These are phyloP conservation scores for Potentilla sterilis DNA, from an alignment of 306 rosid genomes.

Conservation along the genomic window DNA sequence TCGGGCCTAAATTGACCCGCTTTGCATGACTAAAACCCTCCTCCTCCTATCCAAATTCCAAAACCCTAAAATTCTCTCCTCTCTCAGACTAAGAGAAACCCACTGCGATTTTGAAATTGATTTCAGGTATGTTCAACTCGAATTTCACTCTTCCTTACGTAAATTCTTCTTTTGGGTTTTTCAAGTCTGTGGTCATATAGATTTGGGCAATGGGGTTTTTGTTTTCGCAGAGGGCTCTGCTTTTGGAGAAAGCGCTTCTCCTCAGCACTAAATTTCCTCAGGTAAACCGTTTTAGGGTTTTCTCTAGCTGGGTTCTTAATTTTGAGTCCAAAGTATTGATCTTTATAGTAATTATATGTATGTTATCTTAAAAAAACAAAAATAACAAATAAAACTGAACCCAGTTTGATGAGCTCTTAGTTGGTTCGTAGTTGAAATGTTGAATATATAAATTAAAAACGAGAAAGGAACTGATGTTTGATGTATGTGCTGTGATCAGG, in stretches of 20 bases:
- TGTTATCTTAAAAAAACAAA: not conserved
- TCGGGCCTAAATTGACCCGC: not conserved
- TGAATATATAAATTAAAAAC: not conserved
- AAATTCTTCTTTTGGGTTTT: not conserved
- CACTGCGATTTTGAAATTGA: not conserved
- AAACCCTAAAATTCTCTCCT: not conserved
- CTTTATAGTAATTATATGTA: not conserved
- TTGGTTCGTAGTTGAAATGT: not conserved
- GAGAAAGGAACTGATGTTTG: not conserved
- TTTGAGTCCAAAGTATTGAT: not conserved
- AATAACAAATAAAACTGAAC: not conserved
- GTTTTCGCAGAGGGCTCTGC: conserved; percentile 5
- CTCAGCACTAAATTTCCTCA: not conserved
- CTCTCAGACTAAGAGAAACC: not conserved
- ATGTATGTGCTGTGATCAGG: not conserved
- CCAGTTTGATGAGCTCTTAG: not conserved
- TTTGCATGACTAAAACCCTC: not conserved
- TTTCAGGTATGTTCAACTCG: not conserved
- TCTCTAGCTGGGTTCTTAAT: not conserved
- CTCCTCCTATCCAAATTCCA: not conserved
- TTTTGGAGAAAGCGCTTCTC: not conserved
- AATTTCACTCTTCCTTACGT: not conserved
- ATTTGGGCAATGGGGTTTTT: conserved; percentile 12
- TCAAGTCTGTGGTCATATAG: not conserved
- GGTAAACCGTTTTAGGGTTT: not conserved